phyloP scores from a whole-genome alignment of 2,329 filamentous ascomycete species.

The Rhynchosporium agropyri region DNA sequence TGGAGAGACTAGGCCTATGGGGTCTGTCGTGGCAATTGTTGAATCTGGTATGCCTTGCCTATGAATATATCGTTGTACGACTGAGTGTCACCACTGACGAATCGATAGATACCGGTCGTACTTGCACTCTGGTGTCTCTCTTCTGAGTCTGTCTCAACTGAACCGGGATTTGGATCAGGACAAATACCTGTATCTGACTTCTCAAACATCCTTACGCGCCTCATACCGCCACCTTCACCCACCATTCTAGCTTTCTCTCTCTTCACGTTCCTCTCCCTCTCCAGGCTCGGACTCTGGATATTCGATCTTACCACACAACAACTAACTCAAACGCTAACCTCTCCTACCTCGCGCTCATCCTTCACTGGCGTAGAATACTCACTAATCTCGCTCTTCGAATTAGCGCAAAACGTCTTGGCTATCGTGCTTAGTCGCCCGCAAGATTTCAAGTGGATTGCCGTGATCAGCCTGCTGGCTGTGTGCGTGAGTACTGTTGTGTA shows the following conservation, averaged over 20 bases:
- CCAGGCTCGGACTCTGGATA: slow-evolving; percentile 49
- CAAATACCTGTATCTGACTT: slow-evolving; percentile 10
- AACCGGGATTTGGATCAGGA: slow-evolving; percentile 22
- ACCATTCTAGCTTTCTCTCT: slow-evolving; percentile 42
- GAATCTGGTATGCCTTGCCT: slow-evolving; percentile 42
- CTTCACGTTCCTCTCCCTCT: slow-evolving; percentile 47
- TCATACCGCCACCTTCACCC: slow-evolving; percentile 27
- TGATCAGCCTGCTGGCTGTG: slow-evolving; percentile 44
- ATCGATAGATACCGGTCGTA: slow-evolving; percentile 43
- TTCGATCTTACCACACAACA: slow-evolving; percentile 50
- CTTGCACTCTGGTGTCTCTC: slow-evolving; percentile 43
- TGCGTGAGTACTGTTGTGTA: slow-evolving; percentile 42
- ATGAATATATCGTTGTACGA: neutral
- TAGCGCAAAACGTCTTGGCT: slow-evolving; percentile 44
- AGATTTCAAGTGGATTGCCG: slow-evolving; percentile 47
- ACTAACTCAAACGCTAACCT: slow-evolving; percentile 47
- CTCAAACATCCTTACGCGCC: slow-evolving; percentile 20
- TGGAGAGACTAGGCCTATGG: slow-evolving; percentile 48
- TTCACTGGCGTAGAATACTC: slow-evolving; percentile 49
- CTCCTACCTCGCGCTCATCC: slow-evolving; percentile 43
- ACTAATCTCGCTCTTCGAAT: slow-evolving; percentile 46
- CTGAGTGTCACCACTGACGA: neutral
- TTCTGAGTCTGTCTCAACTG: slow-evolving; percentile 28
- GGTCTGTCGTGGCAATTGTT: slow-evolving; percentile 47
- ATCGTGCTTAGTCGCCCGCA: slow-evolving; percentile 44